Evolutionary conservation across 2,329 filamentous ascomycete genomes (phyloP).

Genomic region (Annulohypoxylon truncatum): DNA sequence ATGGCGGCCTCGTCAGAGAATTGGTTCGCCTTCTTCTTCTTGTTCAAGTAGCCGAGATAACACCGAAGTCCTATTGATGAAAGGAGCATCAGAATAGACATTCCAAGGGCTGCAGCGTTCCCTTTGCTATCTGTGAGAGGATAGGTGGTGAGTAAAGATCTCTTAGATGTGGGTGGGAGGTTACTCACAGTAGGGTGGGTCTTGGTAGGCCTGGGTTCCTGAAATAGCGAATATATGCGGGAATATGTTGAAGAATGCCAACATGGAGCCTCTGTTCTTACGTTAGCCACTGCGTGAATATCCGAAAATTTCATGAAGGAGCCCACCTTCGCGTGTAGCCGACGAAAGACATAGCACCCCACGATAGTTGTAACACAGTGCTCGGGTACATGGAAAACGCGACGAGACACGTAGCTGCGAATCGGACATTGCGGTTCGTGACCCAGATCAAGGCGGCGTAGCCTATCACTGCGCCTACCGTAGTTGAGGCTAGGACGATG

Average conservation of each 20-base stretch:
- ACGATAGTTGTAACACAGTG: constrained; percentile 41
- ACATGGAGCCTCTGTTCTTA: constrained; percentile 32
- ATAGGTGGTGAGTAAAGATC: constrained; percentile 8
- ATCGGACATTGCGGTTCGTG: constrained; percentile 35
- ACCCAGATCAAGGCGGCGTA: constrained; percentile 42
- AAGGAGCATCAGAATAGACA: constrained; percentile 37
- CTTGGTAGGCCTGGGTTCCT: constrained; percentile 43
- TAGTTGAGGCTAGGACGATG: constrained; percentile 25
- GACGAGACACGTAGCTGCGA: constrained; percentile 42
- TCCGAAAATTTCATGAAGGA: not conserved
- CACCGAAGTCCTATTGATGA: constrained; percentile 27
- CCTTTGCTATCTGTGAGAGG: constrained; percentile 34
- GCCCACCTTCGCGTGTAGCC: constrained; percentile 43
- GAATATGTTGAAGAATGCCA: constrained; percentile 42
- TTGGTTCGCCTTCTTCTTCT: constrained; percentile 35
- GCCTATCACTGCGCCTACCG: constrained; percentile 32
- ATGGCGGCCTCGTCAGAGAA: constrained; percentile 16
- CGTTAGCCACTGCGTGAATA: not conserved
- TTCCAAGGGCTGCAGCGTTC: constrained; percentile 32
- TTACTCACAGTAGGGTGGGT: constrained; percentile 41
- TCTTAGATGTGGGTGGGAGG: not conserved
- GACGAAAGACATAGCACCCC: constrained; percentile 44
- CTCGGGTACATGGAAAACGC: constrained; percentile 41
- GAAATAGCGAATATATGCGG: constrained; percentile 41
- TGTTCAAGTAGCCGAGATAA: constrained; percentile 37